Evolutionary conservation across 2,329 filamentous ascomycete genomes (phyloP).

Genomic region (Graphilbum ipis-grandicollis): DNA sequence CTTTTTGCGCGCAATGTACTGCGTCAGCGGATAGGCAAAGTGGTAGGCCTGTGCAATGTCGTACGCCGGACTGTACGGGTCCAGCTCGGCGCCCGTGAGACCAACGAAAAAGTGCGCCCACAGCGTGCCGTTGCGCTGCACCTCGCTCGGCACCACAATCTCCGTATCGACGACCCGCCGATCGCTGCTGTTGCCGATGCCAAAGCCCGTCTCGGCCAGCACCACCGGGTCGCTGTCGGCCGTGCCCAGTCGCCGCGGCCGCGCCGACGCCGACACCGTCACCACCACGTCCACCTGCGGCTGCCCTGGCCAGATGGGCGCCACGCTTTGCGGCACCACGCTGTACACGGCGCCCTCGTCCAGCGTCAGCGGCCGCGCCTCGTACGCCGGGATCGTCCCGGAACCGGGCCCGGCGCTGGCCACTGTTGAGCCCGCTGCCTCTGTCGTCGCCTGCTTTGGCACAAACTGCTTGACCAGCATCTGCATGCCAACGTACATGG

Average conservation of each 20-base stretch:
- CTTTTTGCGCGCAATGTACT: constrained; percentile 87
- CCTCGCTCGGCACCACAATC: constrained; percentile 58
- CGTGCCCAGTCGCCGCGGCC: constrained; percentile 48
- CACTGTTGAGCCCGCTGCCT: constrained; percentile 33
- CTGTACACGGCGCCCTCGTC: constrained; percentile 47
- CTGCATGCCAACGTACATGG: constrained; percentile 43
- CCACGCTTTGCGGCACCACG: constrained; percentile 50
- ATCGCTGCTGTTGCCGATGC: constrained; percentile 63
- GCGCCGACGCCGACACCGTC: constrained; percentile 62
- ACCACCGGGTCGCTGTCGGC: constrained; percentile 53
- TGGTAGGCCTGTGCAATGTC: constrained; percentile 63
- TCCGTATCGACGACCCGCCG: constrained; percentile 58
- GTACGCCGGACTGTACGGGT: constrained; percentile 56
- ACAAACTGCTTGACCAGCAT: constrained; percentile 35
- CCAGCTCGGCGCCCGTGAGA: constrained; percentile 56
- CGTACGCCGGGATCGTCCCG: constrained; percentile 44
- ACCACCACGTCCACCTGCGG: constrained; percentile 67
- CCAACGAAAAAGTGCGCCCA: constrained; percentile 90
- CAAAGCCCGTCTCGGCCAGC: constrained; percentile 64
- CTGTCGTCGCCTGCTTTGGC: constrained; percentile 25
- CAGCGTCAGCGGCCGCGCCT: constrained; percentile 41
- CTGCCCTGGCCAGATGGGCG: constrained; percentile 75
- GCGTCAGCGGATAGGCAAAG: constrained; percentile 71
- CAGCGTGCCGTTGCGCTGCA: constrained; percentile 83
- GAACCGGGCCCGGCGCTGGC: constrained; percentile 26